Base-by-base conservation (phyloP, 1,284 basidiomycete genomes). In the Erythrobasidium hasegawianum region DNA sequence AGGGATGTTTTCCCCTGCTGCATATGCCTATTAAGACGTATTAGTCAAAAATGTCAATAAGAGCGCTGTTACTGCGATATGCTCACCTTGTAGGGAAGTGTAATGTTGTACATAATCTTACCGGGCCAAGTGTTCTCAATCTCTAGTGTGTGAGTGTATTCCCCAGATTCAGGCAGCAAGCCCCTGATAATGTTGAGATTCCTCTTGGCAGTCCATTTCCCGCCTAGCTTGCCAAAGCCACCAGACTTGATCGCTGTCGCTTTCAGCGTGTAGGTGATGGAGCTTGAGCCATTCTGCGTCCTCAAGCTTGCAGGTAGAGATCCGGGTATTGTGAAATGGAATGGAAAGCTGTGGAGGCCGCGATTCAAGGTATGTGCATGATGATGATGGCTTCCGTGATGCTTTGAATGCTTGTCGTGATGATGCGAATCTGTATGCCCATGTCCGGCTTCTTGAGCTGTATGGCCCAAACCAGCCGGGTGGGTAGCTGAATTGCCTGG, bases 61-160 rank as follows among this genome's bases (percentile, higher is more conserved):
- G 14, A 59, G 22, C 33, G 9, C 5, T 16, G 22, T 18, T 5
- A 27, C 40, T 7, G n/a, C 18, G 57, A 16, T 13, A 16, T n/a
- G 38, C 50, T 53, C 40, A 62, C 92, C 76, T 90, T 91, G 80
- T 90, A 88, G 0, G 89, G 89, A 50, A 91, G 78, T 81, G 72
- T 75, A 54, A 76, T 73, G 33, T 72, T 72, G 67, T 76, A 76
- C 68, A 74, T 75, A 68, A 76, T 71, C 79, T 95, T 97, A 43
- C 88, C 88, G 0, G 93, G 92, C 93, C 93, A 97, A 13, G 90
- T 93, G 77, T 94, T 95, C 78, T 95, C 74, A 59, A 83, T 81
- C 77, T 97, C 93, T 67, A 95, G 83, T 1, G 90, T 92, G 77
- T 96, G 92, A 75, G 90, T 92, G 80, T 90, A 96, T 78, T 96